Evolutionary conservation across 345 rosid genomes (phyloP), one percentile per base, ranked within the genome.

Genomic region (Pugionium dolabratum): DNA sequence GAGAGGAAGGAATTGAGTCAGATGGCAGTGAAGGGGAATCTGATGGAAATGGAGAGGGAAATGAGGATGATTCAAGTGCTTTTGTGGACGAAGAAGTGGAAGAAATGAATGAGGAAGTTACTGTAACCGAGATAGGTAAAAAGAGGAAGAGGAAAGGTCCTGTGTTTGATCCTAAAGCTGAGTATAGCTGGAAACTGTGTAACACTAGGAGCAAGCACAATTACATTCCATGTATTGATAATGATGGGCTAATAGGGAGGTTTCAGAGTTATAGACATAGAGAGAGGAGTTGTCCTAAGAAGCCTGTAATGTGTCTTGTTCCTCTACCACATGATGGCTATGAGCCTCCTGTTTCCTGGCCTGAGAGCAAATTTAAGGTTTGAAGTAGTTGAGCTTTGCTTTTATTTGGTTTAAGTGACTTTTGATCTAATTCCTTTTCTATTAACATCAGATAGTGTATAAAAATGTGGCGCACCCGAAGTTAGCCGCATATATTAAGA

Each of bases 201-300:
- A 82, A 73, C 80, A 84, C 87, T 53, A 88, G 86, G 80, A 93
- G 96, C 84, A 93, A 90, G 80, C 86, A 87, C 61, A 90, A 90
- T 77, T 93, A 88, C 79, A 90, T 93, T 77, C 98, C 98, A 56
- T 93, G 97, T 79, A 85, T 90, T 39, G 98, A 93, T 78, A 76
- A 79, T 56, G 96, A 90, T 58, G 80, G 85, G 62, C 60, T 79
- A 42, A 69, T 69, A n/a, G 84, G 87, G 59, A 87, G 82, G 81
- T 39, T 85, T 64, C 95, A 75, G 67, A 76, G 79, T 59, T 83
- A 90, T 43, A 78, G 97, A 77, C 96, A 90, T 75, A 82, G 77
- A 5, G 98, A 93, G 77, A 86, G 97, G 78, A 93, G 81, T 79
- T 93, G 97, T 70, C 96, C 96, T 4, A 85, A 81, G 76, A 60